These are phyloP conservation scores for Cyberlindnera samutprakarnensis DNA, from an alignment of 805 yeast species.

Conservation along the genomic window DNA sequence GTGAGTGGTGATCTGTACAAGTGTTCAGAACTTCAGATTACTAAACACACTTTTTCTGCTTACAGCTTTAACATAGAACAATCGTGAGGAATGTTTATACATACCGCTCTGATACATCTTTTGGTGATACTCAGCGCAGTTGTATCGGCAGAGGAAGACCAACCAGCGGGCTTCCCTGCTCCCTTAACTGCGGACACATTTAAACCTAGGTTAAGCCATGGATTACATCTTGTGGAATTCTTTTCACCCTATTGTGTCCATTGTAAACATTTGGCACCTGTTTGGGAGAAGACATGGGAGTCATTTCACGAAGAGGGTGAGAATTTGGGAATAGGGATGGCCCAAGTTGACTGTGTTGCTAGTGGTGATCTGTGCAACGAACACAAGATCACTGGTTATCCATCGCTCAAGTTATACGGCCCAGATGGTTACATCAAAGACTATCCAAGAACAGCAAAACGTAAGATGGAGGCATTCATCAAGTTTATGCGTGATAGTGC, in stretches of 20 bases:
- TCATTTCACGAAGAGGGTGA: slow-evolving; percentile 38
- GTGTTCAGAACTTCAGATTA: too few relatives aligned
- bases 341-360: slow-evolving; percentile 80
- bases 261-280: slow-evolving; percentile 73
- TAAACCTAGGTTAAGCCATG: slow-evolving; percentile 38
- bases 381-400: slow-evolving; percentile 60
- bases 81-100: too few relatives aligned
- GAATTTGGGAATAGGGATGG: slow-evolving; percentile 42
- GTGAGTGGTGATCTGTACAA: too few relatives aligned
- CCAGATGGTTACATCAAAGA: slow-evolving; percentile 41
- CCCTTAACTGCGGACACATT: slow-evolving; percentile 44
- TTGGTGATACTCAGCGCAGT: too few relatives aligned
- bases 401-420: slow-evolving; percentile 62
- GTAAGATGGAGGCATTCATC: slow-evolving; percentile 42
- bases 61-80: too few relatives aligned
- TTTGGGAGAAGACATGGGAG: slow-evolving; percentile 65
- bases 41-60: too few relatives aligned
- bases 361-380: slow-evolving; percentile 79
- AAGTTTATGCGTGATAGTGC: slow-evolving; percentile 49
- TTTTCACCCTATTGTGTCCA: slow-evolving; percentile 87
- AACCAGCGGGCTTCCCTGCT: slow-evolving; percentile 32
- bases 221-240: slow-evolving; percentile 75
- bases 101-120: too few relatives aligned
- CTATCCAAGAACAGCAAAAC: slow-evolving; percentile 39
- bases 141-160: background rate